Base-by-base conservation (phyloP, 495 filamentous ascomycete species). In the Penicillium riverlandense region DNA sequence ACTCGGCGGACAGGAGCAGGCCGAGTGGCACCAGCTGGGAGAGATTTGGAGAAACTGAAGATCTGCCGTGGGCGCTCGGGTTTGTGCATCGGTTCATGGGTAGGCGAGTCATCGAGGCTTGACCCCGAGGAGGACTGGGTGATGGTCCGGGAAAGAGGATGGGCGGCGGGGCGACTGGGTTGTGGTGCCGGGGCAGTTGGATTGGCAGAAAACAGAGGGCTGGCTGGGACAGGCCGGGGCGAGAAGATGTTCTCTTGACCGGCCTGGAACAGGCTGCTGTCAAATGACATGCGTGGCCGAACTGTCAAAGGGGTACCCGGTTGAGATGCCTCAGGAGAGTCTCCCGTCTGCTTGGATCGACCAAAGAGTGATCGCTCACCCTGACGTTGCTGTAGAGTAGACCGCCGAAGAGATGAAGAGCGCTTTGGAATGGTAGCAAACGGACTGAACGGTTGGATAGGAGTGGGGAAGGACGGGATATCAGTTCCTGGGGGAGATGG, bases 81-180 rank as follows among this genome's bases (percentile, higher is more conserved):
- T 38, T 79, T 71, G 53, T 78, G 76, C 41, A 74, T 54, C 13
- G 77, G 77, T 50, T 82, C 67, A 53, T 83, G 79, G 2, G 82
- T 85, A 0, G 85, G 85, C 6, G 85, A 87, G 35, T 92, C 87
- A 54, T 86, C 85, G 0, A 89, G 54, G 52, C 85, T 91, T 9
- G 87, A 90, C 38, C 71, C 76, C 2, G 89, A 92, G 5, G 88
- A 91, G 2, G 88, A 92, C 27, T 86, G 85, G 1, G 85, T 90
- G 34, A 95, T 76, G 0, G 85, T 83, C 29, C 88, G 80, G 14
- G 90, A 94, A 11, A 96, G 74, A 13, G 90, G 90, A 61, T 96
- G 91, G 29, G 85, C 86, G 35, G 65, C 39, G 32, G 52, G 53
- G n/a, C 62, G 60, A 30, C 59, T 39, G 22, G 67, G 63, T 11